phyloP scores from a whole-genome alignment of 2,329 filamentous ascomycete genomes.

The Aspergillus fijiensis region DNA sequence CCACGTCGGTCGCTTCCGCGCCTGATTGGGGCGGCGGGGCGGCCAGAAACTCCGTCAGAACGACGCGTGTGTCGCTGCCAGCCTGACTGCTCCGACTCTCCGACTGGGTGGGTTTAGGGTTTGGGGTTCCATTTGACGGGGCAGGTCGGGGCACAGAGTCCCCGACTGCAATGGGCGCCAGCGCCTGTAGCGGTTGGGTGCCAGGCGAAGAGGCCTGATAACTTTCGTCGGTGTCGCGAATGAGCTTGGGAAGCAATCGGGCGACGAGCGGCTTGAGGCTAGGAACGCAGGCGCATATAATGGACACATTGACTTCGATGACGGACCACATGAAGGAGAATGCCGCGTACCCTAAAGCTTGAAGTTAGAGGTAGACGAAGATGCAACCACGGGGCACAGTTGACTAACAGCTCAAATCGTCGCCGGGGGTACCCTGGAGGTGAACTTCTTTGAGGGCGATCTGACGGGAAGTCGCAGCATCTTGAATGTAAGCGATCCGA shows the following conservation, averaged over 20 bases:
- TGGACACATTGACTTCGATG: conserved; percentile 86
- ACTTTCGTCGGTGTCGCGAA: conserved; percentile 48
- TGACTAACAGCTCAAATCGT: conserved; percentile 53
- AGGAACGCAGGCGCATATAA: conserved; percentile 89
- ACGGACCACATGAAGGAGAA: conserved; percentile 91
- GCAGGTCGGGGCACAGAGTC: conserved; percentile 12
- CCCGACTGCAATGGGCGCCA: conserved; percentile 1
- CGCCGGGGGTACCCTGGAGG: conserved; percentile 41
- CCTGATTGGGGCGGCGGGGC: conserved; percentile 39
- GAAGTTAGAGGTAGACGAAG: neutral
- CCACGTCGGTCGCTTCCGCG: conserved; percentile 28
- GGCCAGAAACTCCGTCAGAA: conserved; percentile 56
- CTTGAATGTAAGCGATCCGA: conserved; percentile 84
- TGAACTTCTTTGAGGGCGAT: conserved; percentile 28
- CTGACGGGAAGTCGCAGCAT: conserved; percentile 54
- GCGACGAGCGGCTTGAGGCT: conserved; percentile 83
- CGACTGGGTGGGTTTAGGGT: conserved; percentile 19
- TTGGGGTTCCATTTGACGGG: conserved; percentile 11
- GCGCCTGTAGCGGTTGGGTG: conserved; percentile 11
- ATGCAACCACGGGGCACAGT: neutral
- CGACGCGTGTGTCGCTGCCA: conserved; percentile 5
- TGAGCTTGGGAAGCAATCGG: conserved; percentile 56
- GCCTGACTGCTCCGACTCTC: conserved; percentile 16
- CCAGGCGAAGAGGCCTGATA: conserved; percentile 12
- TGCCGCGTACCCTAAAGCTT: conserved; percentile 70